Evolutionary conservation across 805 yeast genomes (phyloP), one percentile per base, ranked within the genome.

Genomic region (Cyberlindnera nakhonratchasimensis): DNA sequence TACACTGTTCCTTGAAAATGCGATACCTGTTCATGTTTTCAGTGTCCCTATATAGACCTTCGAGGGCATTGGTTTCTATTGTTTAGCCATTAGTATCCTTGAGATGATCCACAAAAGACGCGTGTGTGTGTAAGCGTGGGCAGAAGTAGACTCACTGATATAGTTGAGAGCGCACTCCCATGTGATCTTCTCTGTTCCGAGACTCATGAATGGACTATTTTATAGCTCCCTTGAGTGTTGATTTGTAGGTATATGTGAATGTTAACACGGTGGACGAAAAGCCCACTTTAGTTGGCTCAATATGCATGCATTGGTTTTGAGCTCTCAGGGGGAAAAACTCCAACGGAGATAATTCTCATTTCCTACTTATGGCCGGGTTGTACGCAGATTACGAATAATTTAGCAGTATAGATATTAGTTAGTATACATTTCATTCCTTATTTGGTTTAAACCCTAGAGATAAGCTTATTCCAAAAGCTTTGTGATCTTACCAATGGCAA

Each of bases 401-500:
- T n/a, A n/a, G n/a, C n/a, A n/a, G n/a, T n/a, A n/a, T n/a, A n/a
- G n/a, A n/a, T n/a, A n/a, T n/a, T n/a, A n/a, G n/a, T n/a, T n/a
- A n/a, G n/a, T n/a, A n/a, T n/a, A n/a, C n/a, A n/a, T n/a, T n/a
- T n/a, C n/a, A n/a, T n/a, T n/a, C n/a, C n/a, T n/a, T n/a, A n/a
- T n/a, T n/a, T n/a, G n/a, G n/a, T n/a, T n/a, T n/a, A n/a, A n/a
- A n/a, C n/a, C n/a, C n/a, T n/a, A n/a, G n/a, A n/a, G n/a, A n/a
- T n/a, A n/a, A 8, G 21, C 14, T 23, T 52, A 62, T 47, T 76
- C 82, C 65, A 89, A 71, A 52, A 93, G 71, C 71, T 91, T 91
- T 46, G 96, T 86, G 59, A 93, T 88, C 70, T 91, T 90, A 70
- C 99, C 99, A 66, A 93, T 93, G 52, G 99, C 99, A 69, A 93